Evolutionary conservation across 1,284 basidiomycete species (phyloP), one percentile per base, ranked within the genome.

Genomic region (Cystobasidiaceae sp.): DNA sequence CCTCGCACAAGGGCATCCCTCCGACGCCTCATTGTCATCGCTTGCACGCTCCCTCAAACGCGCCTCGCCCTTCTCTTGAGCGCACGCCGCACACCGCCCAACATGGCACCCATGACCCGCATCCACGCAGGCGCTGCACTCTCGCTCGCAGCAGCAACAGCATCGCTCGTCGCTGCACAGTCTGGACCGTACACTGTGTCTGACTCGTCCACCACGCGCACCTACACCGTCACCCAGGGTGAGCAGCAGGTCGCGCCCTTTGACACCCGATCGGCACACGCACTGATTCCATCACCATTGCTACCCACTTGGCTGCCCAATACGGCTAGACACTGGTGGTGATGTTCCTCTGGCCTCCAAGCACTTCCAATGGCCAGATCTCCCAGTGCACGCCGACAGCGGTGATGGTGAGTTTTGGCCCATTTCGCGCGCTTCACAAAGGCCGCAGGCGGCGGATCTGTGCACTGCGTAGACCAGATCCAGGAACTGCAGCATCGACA

Each of bases 381-480:
- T 70, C 17, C 69, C 69, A 13, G 62, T 67, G 32, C 67, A 70
- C 19, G 69, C 69, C 32, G 69, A 70, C 44, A 63, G 61, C 28
- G 69, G 69, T 28, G 56, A 60, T 60, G 68, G 68, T 62, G 48
- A 3, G 60, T 62, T 23, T 28, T 41, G 30, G 25, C 21, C n/a
- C 5, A 43, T 6, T 23, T 28, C 13, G n/a, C 21, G n/a, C 27
- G 11, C 37, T n/a, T 39, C 37, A 9, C 37, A 11, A 11, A n/a
- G n/a, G n/a, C n/a, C n/a, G n/a, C n/a, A n/a, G n/a, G n/a, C n/a
- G n/a, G n/a, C n/a, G n/a, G n/a, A n/a, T n/a, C n/a, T n/a, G n/a
- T n/a, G n/a, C n/a, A n/a, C n/a, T n/a, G n/a, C n/a, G n/a, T n/a
- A n/a, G n/a, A n/a, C n/a, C n/a, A n/a, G n/a, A n/a, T n/a, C n/a